A percentile compares a stretch with the other conserved stretches of the same genome.
Evolutionary conservation across 352 stramenopile genomes (phyloP).

Genomic region (Globisporangium paddicum): DNA sequence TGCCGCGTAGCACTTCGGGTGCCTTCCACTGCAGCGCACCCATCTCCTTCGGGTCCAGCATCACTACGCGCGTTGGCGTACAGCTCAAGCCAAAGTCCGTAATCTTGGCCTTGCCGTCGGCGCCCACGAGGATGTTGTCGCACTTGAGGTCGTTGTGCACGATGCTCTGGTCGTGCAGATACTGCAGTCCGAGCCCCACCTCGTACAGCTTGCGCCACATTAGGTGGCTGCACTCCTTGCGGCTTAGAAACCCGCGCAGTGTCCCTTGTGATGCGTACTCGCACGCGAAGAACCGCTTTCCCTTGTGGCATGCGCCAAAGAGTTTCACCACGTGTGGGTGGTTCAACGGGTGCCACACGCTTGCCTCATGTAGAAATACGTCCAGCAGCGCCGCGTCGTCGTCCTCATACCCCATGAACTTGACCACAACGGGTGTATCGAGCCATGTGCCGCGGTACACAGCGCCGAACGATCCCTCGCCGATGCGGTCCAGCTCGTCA

Average conservation of each 20-base stretch:
- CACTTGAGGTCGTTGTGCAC: slow-evolving; percentile 20
- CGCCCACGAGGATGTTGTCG: slow-evolving; percentile 18
- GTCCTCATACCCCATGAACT: slow-evolving; percentile 15
- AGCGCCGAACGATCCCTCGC: slow-evolving; percentile 4
- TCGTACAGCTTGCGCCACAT: slow-evolving; percentile 20
- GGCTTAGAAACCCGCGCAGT: slow-evolving; percentile 19
- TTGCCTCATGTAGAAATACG: slow-evolving; percentile 23
- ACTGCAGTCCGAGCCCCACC: slow-evolving; percentile 18
- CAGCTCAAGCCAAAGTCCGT: slow-evolving; percentile 19
- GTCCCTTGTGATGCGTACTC: slow-evolving; percentile 24
- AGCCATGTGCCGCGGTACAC: slow-evolving; percentile 8
- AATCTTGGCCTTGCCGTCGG: slow-evolving; percentile 16
- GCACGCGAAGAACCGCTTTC: slow-evolving; percentile 30
- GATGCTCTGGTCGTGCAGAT: slow-evolving; percentile 15
- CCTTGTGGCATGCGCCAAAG: slow-evolving; percentile 31
- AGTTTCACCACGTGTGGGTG: slow-evolving; percentile 37
- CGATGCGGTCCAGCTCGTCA: slow-evolving; percentile 1
- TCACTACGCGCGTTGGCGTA: background rate
- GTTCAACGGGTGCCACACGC: slow-evolving; percentile 28
- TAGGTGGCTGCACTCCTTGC: background rate
- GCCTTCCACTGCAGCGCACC: slow-evolving; percentile 18
- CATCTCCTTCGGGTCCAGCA: background rate
- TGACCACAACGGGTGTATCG: slow-evolving; percentile 8
- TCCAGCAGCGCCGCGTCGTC: background rate
- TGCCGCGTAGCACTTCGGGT: slow-evolving; percentile 21